Evolutionary conservation across 306 rosid species (phyloP).

Genomic region (Rosa lucieae): DNA sequence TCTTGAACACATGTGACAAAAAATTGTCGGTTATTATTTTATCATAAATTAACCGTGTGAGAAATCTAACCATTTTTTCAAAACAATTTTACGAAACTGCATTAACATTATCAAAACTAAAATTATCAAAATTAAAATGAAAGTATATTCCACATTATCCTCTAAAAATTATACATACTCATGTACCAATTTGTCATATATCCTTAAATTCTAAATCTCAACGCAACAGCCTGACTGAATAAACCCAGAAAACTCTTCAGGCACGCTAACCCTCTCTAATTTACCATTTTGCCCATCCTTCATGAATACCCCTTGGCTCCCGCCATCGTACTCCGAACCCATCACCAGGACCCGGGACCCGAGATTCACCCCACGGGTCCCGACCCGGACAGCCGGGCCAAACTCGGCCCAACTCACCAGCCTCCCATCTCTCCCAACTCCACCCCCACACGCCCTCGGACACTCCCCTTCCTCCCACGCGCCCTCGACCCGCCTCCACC

Average conservation of each 20-base stretch:
- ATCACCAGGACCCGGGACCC: slow-evolving; percentile 25
- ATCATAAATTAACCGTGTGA: no score
- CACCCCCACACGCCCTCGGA: slow-evolving; percentile 42
- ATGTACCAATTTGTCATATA: not conserved
- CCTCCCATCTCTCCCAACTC: slow-evolving; percentile 30
- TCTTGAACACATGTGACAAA: no score
- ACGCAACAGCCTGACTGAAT: slow-evolving; percentile 52
- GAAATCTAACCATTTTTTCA: no score
- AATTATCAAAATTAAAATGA: no score
- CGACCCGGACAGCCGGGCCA: slow-evolving; percentile 17
- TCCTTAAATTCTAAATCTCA: slow-evolving; percentile 21
- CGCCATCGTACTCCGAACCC: slow-evolving; percentile 50
- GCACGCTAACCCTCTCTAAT: slow-evolving; percentile 28
- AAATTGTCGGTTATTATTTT: no score
- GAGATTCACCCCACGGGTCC: slow-evolving; percentile 29
- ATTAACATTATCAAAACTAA: no score
- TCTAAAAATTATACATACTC: not conserved
- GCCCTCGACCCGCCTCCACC: slow-evolving; percentile 44
- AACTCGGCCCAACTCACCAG: slow-evolving; percentile 34
- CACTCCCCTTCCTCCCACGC: slow-evolving; percentile 40
- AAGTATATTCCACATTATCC: not conserved
- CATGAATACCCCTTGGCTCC: slow-evolving; percentile 28
- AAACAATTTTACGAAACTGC: not conserved
- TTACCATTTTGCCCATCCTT: slow-evolving; percentile 39
- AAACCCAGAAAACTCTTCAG: slow-evolving; percentile 34